phyloP scores from a whole-genome alignment of 1,284 basidiomycete species.

The Boletus coffeatus region DNA sequence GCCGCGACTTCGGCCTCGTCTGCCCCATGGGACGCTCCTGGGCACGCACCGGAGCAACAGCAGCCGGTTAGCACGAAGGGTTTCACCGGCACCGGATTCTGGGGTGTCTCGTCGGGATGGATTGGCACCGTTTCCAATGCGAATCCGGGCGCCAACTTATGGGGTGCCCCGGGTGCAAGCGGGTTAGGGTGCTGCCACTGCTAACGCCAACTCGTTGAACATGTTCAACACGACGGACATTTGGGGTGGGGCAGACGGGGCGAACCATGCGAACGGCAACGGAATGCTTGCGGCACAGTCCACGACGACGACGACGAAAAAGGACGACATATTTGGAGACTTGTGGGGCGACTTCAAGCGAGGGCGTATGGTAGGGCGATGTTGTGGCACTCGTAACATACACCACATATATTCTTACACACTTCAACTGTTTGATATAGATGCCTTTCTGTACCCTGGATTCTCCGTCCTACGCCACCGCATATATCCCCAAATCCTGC shows the following conservation, averaged over 20 bases:
- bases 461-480: not conserved
- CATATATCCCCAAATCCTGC: slow-evolving; percentile 4
- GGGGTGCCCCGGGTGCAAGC: slow-evolving; percentile 32
- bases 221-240: slow-evolving; percentile 36
- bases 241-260: slow-evolving; percentile 37
- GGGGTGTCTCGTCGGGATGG: slow-evolving; percentile 68
- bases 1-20: slow-evolving; percentile 16
- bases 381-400: not conserved
- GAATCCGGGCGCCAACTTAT: slow-evolving; percentile 34
- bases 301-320: not conserved
- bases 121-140: slow-evolving; percentile 24
- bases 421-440: not conserved
- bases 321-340: too few species aligned
- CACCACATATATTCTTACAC: not conserved
- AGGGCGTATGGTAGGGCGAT: slow-evolving; percentile 1
- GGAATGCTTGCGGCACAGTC: slow-evolving; percentile 33
- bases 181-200: not conserved
- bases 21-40: slow-evolving; percentile 10
- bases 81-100: slow-evolving; percentile 37
- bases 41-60: slow-evolving; percentile 9
- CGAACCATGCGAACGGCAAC: slow-evolving; percentile 5
- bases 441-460: not conserved
- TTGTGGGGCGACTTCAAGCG: slow-evolving; percentile 48
- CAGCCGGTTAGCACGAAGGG: slow-evolving; percentile 33
- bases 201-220: slow-evolving; percentile 11